phyloP scores from a whole-genome alignment of 179 eudicot species.

The Carnegiea gigantea region DNA sequence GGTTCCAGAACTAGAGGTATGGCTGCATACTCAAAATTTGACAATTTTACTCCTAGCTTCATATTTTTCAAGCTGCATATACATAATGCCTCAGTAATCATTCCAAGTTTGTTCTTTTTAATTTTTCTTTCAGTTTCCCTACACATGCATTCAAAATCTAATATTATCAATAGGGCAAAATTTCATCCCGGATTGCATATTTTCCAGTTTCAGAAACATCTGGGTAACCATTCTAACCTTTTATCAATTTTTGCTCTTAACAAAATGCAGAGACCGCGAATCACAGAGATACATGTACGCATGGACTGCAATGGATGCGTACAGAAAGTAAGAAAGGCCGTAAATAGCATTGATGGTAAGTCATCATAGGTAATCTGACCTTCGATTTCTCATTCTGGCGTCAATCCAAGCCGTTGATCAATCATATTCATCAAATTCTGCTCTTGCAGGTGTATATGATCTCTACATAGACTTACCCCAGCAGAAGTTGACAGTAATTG shows the following conservation, averaged over 20 bases:
- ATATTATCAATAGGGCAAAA: not conserved
- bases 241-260: constrained; percentile 27
- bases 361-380: not conserved
- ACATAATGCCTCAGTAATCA: not conserved
- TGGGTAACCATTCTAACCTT: not conserved
- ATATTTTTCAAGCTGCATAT: not conserved
- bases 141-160: not conserved
- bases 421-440: not conserved
- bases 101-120: not conserved
- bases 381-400: not conserved
- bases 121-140: constrained; percentile 1
- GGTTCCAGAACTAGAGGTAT: constrained; percentile 65
- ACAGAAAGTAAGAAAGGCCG: constrained; percentile 87
- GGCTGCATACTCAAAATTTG: constrained; percentile 2
- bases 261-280: constrained; percentile 68
- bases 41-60: not conserved
- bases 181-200: not conserved
- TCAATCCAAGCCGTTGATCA: not conserved
- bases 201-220: not conserved
- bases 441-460: constrained; percentile 71
- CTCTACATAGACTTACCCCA: constrained; percentile 64
- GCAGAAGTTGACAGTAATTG: constrained; percentile 70
- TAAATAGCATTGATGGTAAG: constrained; percentile 66
- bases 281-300: constrained; percentile 78
- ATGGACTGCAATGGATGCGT: constrained; percentile 95